A percentile compares a stretch with the other conserved stretches of the same genome.
Evolutionary conservation across 2,329 filamentous ascomycete species (phyloP).

Genomic region (Aspergillus sp.): DNA sequence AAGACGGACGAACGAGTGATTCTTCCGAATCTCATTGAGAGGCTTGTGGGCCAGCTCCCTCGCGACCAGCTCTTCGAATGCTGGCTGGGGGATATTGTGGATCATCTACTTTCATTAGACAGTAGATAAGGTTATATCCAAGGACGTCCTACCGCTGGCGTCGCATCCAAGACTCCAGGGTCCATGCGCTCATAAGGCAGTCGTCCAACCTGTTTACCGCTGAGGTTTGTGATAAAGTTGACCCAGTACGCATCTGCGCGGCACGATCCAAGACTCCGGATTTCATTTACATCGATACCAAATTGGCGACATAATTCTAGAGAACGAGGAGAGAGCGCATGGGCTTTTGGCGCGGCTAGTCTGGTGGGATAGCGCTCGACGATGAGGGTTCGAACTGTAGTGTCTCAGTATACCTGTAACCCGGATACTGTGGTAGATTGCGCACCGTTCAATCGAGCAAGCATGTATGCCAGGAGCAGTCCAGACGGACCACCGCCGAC

Average conservation of each 20-base stretch:
- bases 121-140: no score
- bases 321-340: conserved; percentile 29
- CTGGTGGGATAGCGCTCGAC: conserved; percentile 27
- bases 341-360: conserved; percentile 29
- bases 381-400: conserved; percentile 27
- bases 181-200: conserved; percentile 33
- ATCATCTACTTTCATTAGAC: conserved; percentile 32
- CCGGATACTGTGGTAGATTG: conserved; percentile 10
- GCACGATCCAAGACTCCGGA: conserved; percentile 20
- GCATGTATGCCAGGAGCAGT: conserved; percentile 34
- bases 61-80: conserved; percentile 39
- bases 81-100: conserved; percentile 45
- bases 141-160: conserved; percentile 27
- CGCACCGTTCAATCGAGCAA: no score
- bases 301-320: conserved; percentile 30
- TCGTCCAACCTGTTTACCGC: conserved; percentile 35
- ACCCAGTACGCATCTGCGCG: conserved; percentile 40
- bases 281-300: conserved; percentile 25
- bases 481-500: conserved; percentile 39
- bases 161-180: conserved; percentile 32
- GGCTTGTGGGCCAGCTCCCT: conserved; percentile 19
- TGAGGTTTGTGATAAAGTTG: conserved; percentile 42
- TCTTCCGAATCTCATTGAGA: conserved; percentile 20
- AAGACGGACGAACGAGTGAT: conserved; percentile 33
- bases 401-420: background rate